A percentile compares a stretch with the other conserved stretches of the same genome.
Conservation (phyloP, 495 filamentous ascomycete genomes). For the Friedmanniomyces endolithicus region DNA sequence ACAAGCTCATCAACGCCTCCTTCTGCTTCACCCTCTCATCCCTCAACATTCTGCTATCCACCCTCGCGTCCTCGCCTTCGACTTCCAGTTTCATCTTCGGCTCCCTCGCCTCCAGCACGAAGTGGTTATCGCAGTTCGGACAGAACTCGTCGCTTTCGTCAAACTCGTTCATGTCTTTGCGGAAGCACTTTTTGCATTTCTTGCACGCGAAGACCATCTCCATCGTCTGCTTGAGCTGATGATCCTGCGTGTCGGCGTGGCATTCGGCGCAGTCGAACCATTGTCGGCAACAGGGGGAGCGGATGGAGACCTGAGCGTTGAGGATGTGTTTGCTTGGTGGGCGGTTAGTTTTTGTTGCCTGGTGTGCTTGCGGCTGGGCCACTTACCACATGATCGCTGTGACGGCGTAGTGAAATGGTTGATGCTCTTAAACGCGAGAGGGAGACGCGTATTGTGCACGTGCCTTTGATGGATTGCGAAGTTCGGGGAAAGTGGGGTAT, state of each 20-base stretch:
- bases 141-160: slow-evolving; percentile 98
- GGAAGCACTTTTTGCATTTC: slow-evolving; percentile 96
- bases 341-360: neutral
- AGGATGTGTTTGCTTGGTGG: slow-evolving; percentile 95
- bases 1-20: slow-evolving; percentile 29
- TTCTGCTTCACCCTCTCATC: slow-evolving; percentile 68
- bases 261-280: slow-evolving; percentile 99
- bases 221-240: slow-evolving; percentile 57
- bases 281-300: slow-evolving; percentile 88
- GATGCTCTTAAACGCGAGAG: neutral
- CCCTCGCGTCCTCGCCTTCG: slow-evolving; percentile 78
- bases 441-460: neutral
- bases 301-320: slow-evolving; percentile 94
- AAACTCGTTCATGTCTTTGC: slow-evolving; percentile 81
- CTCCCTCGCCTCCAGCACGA: slow-evolving; percentile 73
- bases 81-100: slow-evolving; percentile 69
- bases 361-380: neutral
- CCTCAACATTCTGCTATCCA: slow-evolving; percentile 80
- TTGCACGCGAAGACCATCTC: slow-evolving; percentile 97
- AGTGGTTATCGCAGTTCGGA: slow-evolving; percentile 99
- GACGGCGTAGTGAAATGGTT: neutral
- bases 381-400: slow-evolving; percentile 21
- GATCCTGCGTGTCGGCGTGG: slow-evolving; percentile 59
- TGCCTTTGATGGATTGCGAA: neutral
- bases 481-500: no score